Evolutionary conservation across 495 filamentous ascomycete genomes (phyloP).

Genomic region (Podospora bellae-mahoneyi): DNA sequence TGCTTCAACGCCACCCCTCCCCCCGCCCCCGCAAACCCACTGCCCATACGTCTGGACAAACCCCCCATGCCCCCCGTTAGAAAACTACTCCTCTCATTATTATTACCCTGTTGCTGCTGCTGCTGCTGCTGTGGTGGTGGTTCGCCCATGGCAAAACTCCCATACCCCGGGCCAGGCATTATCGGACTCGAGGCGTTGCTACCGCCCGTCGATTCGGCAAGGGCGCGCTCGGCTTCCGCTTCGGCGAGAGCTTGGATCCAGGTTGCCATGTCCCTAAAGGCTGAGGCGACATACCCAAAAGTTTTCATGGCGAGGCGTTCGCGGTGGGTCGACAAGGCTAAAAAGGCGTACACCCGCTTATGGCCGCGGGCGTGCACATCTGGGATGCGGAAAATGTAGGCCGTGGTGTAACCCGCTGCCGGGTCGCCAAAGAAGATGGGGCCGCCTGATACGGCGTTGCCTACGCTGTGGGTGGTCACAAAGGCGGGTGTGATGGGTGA

Average conservation of each 20-base stretch:
- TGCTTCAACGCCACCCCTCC: constrained; percentile 56
- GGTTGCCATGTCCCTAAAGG: constrained; percentile 73
- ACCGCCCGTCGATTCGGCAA: constrained; percentile 36
- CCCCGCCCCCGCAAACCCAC: constrained; percentile 38
- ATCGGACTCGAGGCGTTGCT: constrained; percentile 36
- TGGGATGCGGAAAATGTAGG: constrained; percentile 85
- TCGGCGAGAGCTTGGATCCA: constrained; percentile 63
- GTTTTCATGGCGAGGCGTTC: constrained; percentile 70
- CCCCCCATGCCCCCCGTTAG: constrained; percentile 43
- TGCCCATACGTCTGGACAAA: constrained; percentile 37
- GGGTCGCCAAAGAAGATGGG: constrained; percentile 86
- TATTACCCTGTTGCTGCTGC: background rate
- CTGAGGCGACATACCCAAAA: constrained; percentile 67
- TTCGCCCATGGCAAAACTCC: constrained; percentile 25
- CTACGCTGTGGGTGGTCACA: constrained; percentile 51
- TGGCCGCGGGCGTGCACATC: constrained; percentile 86
- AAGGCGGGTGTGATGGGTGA: constrained; percentile 37
- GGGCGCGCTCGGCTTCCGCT: constrained; percentile 54
- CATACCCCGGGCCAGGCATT: constrained; percentile 28
- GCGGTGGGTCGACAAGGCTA: constrained; percentile 72
- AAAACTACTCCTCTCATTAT: constrained; percentile 39
- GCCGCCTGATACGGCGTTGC: constrained; percentile 52
- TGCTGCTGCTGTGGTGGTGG: constrained; percentile 24
- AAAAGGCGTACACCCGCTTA: constrained; percentile 79
- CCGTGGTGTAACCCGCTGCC: constrained; percentile 80